These are phyloP conservation scores for Hypoxylon fragiforme DNA, from an alignment of 495 filamentous ascomycete genomes.

Conservation along the genomic window DNA sequence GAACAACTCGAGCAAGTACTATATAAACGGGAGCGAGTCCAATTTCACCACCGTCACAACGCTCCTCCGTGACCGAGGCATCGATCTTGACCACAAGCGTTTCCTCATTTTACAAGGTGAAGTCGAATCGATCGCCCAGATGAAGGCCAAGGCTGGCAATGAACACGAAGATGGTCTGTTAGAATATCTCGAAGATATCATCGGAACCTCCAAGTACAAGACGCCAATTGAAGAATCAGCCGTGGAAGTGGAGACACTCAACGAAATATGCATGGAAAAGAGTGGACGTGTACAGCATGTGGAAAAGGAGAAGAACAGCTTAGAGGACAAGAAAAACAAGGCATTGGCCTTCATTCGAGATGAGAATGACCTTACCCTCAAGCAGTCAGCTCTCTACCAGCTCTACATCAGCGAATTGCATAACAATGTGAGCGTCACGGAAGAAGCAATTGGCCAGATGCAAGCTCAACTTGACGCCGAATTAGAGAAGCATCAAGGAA, in stretches of 20 bases:
- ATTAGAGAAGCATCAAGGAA: slow-evolving; percentile 88
- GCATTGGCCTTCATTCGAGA: slow-evolving; percentile 85
- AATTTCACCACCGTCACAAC: slow-evolving; percentile 90
- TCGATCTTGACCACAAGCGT: slow-evolving; percentile 97
- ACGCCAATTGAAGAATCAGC: slow-evolving; percentile 93
- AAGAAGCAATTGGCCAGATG: slow-evolving; percentile 88
- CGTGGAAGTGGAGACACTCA: slow-evolving; percentile 82
- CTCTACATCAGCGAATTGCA: slow-evolving; percentile 83
- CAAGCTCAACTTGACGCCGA: slow-evolving; percentile 85
- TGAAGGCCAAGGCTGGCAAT: slow-evolving; percentile 93
- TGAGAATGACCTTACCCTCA: slow-evolving; percentile 88
- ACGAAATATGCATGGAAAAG: slow-evolving; percentile 94
- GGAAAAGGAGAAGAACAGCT: slow-evolving; percentile 88
- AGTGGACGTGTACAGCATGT: slow-evolving; percentile 93
- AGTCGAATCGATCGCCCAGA: slow-evolving; percentile 97
- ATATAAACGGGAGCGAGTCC: slow-evolving; percentile 84
- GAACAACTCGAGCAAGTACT: slow-evolving; percentile 97
- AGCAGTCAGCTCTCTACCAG: slow-evolving; percentile 89
- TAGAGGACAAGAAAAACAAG: slow-evolving; percentile 96
- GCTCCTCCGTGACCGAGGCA: slow-evolving; percentile 82
- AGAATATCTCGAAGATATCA: slow-evolving; percentile 98
- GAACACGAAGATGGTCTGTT: slow-evolving; percentile 96
- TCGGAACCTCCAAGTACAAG: slow-evolving; percentile 98
- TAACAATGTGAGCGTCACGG: slow-evolving; percentile 85
- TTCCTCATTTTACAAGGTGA: slow-evolving; percentile 97